These are phyloP conservation scores for Fusarium pseudocircinatum DNA, from an alignment of 2,329 filamentous ascomycete genomes.

Conservation along the genomic window DNA sequence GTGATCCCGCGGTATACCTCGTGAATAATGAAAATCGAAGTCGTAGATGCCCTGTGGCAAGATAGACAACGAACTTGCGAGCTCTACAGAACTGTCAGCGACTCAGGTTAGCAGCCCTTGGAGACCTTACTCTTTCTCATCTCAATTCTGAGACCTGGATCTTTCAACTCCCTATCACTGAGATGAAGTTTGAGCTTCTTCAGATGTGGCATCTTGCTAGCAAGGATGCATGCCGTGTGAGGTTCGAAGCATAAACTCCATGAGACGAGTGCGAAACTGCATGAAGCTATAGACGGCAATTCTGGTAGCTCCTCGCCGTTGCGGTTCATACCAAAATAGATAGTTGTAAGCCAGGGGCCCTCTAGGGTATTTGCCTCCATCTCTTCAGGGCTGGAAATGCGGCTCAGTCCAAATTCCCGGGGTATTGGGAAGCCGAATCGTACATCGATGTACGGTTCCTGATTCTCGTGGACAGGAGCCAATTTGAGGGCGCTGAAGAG, in stretches of 20 bases:
- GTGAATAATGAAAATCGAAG: conserved; percentile 9
- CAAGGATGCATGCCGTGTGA: neutral
- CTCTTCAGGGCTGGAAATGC: neutral
- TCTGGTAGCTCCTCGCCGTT: neutral
- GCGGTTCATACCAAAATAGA: neutral
- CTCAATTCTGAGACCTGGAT: neutral
- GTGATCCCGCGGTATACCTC: conserved; percentile 1
- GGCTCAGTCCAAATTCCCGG: neutral
- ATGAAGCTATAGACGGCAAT: neutral
- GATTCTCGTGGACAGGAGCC: conserved; percentile 3
- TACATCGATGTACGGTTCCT: conserved; percentile 1
- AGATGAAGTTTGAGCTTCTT: conserved; percentile 4
- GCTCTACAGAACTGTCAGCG: neutral
- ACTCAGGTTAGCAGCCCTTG: fast-evolving
- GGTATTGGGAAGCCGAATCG: conserved; percentile 3
- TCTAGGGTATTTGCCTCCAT: conserved; percentile 3
- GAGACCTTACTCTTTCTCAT: neutral
- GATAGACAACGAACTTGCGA: neutral
- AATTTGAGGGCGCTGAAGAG: neutral
- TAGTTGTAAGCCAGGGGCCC: neutral
- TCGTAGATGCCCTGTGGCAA: neutral
- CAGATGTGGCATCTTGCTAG: conserved; percentile 4
- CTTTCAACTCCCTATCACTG: conserved; percentile 1
- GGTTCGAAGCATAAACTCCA: conserved; percentile 14
- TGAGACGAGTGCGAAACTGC: conserved; percentile 1